Base-by-base conservation (phyloP, 805 yeast species). In the Groenewaldozyma salmanticensis region DNA sequence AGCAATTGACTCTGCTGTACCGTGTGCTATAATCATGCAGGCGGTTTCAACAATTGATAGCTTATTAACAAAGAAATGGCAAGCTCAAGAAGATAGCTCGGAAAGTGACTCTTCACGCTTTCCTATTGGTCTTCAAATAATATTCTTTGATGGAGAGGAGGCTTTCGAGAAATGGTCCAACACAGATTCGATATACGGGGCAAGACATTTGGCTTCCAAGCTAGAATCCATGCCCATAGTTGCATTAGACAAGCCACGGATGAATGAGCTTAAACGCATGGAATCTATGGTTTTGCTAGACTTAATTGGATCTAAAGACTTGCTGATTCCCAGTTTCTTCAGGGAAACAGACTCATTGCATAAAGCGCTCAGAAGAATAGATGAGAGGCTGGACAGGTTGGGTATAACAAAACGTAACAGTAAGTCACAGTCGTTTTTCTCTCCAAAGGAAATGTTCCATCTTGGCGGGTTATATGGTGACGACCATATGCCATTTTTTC, bases 101-200 rank as follows among this genome's bases (percentile, higher is more conserved):
- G 37, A 40, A 15, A 13, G 40, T 2, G 42, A 37, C 18, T 27
- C 35, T 6, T n/a, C n/a, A n/a, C n/a, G n/a, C n/a, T n/a, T n/a
- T n/a, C 11, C 7, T 9, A 9, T 24, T 9, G 77, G 76, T 0
- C 35, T 74, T 3, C 72, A 70, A 47, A 53, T 74, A 5, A 57
- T 75, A 0, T 75, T 75, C 48, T 72, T 74, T 40, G 81, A 75
- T 47, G 81, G 81, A 3, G 81, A 75, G 51, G 81, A 76, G 50
- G 79, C 81, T 0, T 45, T 74, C n/a, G 59, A 58, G 2, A 50
- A 59, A n/a, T 75, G 81, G 81, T 52, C 68, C 1, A 62, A 58
- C 5, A 51, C 58, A 0, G 81, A 75, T 45, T 74, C 79, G 1
- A 59, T 74, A 1, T 75, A 76, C 50, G 81, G 81, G 0, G 68